Percentiles rank a stretch among this genome's conserved stretches.
phyloP scores from a whole-genome alignment of 768 basidiomycete species.

The Mycena rebaudengoi region DNA sequence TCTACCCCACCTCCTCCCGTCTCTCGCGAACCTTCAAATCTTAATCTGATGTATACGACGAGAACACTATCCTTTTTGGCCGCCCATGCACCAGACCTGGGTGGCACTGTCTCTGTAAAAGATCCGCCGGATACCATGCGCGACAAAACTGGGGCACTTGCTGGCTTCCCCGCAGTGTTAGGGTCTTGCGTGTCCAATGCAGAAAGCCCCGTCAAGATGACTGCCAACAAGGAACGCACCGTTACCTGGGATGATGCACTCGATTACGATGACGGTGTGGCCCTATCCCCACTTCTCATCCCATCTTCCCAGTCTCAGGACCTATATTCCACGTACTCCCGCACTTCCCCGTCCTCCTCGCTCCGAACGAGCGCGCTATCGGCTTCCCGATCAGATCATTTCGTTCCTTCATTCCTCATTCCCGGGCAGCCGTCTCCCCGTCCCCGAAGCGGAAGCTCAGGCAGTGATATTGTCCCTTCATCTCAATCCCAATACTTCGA shows the following conservation, averaged over 20 bases:
- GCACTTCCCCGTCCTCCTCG: neutral
- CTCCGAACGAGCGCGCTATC: neutral
- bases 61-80: too few species aligned
- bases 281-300: constrained; percentile 20
- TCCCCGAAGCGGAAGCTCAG: neutral
- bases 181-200: too few species aligned
- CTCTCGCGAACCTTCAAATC: too few species aligned
- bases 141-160: too few species aligned
- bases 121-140: too few species aligned
- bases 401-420: constrained; percentile 7
- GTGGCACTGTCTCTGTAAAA: too few species aligned
- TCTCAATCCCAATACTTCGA: constrained; percentile 19
- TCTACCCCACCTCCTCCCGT: too few species aligned
- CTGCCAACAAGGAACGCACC: neutral
- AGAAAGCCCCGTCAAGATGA: too few species aligned
- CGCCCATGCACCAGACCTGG: too few species aligned
- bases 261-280: neutral
- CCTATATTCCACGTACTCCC: constrained; percentile 16
- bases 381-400: neutral
- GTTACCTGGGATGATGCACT: neutral
- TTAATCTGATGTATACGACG: too few species aligned
- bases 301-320: constrained; percentile 49
- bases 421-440: neutral
- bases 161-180: too few species aligned
- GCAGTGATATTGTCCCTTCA: constrained; percentile 7